Conservation (phyloP, 768 basidiomycete genomes). For the Coprinellus micaceus region DNA sequence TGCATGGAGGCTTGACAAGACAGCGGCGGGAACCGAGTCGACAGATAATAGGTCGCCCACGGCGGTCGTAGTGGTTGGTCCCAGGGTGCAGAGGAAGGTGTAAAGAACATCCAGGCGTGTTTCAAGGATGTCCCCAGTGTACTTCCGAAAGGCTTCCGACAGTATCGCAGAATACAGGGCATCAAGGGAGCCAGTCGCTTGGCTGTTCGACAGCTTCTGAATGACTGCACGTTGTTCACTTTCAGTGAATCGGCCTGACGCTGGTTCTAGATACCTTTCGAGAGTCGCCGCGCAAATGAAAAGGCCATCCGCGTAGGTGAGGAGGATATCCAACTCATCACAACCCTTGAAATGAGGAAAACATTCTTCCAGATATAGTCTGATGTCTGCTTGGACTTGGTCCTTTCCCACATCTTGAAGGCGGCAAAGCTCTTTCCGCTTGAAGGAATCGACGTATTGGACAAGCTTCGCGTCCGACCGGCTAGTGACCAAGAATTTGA, state of each 20-base stretch:
- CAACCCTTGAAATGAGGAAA: not conserved
- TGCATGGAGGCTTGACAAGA: conserved; percentile 8
- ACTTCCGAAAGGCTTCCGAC: not conserved
- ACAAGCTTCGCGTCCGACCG: conserved; percentile 12
- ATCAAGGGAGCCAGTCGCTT: too few species aligned
- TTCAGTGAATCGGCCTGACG: not conserved
- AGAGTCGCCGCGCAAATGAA: conserved; percentile 16
- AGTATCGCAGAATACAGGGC: not conserved
- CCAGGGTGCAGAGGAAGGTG: not conserved
- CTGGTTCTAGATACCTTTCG: conserved; percentile 8
- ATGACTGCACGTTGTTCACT: not conserved
- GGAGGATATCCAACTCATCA: conserved; percentile 2
- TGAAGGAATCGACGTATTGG: not conserved
- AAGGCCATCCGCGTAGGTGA: conserved; percentile 6
- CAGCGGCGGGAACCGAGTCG: not conserved
- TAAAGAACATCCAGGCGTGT: too few species aligned
- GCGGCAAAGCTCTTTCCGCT: conserved; percentile 6
- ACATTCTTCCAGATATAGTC: conserved; percentile 1
- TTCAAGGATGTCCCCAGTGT: too few species aligned
- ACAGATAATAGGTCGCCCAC: not conserved
- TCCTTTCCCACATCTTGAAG: conserved; percentile 11
- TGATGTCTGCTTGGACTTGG: conserved; percentile 8
- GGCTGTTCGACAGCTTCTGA: not conserved
- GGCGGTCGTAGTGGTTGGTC: too few species aligned
- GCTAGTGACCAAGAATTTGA: conserved; percentile 17